These are phyloP conservation scores for Vitis riparia DNA, from an alignment of 164 flowering plant species.

Conservation along the genomic window DNA sequence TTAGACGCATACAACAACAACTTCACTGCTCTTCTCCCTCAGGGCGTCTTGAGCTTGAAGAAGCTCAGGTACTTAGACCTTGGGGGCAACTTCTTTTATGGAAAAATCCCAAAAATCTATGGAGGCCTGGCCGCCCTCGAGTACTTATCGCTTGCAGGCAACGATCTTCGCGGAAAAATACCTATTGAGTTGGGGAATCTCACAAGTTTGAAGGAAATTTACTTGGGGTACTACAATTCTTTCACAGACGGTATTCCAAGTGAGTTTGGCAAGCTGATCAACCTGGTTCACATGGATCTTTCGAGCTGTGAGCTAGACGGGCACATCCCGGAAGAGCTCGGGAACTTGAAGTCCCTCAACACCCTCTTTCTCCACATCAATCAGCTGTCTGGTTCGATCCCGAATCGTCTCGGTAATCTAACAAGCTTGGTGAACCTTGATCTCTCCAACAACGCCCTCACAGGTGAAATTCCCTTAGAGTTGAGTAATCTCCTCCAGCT, in stretches of 20 bases:
- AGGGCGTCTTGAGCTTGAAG: slow-evolving; percentile 40
- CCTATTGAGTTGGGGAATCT: slow-evolving; percentile 87
- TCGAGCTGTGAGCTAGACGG: slow-evolving; percentile 74
- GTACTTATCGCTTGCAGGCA: slow-evolving; percentile 69
- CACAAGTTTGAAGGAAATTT: slow-evolving; percentile 59
- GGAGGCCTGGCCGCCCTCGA: slow-evolving; percentile 52
- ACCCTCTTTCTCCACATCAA: slow-evolving; percentile 73
- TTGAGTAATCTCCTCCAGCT: slow-evolving; percentile 52
- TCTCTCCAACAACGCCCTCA: slow-evolving; percentile 76
- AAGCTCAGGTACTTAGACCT: slow-evolving; percentile 67
- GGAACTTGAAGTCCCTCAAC: slow-evolving; percentile 60
- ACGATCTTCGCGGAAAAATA: slow-evolving; percentile 69
- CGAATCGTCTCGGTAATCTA: slow-evolving; percentile 69
- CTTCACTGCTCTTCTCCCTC: slow-evolving; percentile 63
- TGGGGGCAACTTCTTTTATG: slow-evolving; percentile 84
- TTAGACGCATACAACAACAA: slow-evolving; percentile 87
- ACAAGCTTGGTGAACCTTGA: slow-evolving; percentile 67
- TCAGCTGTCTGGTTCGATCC: slow-evolving; percentile 68
- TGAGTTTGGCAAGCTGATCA: slow-evolving; percentile 68
- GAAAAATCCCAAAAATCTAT: slow-evolving; percentile 67
- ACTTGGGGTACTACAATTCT: slow-evolving; percentile 70
- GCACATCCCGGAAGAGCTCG: slow-evolving; percentile 65
- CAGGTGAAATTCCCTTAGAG: slow-evolving; percentile 85
- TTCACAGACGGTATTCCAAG: slow-evolving; percentile 86
- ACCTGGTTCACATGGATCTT: slow-evolving; percentile 65